Evolutionary conservation across 495 filamentous ascomycete species (phyloP).

Genomic region (Glonium stellatum): DNA sequence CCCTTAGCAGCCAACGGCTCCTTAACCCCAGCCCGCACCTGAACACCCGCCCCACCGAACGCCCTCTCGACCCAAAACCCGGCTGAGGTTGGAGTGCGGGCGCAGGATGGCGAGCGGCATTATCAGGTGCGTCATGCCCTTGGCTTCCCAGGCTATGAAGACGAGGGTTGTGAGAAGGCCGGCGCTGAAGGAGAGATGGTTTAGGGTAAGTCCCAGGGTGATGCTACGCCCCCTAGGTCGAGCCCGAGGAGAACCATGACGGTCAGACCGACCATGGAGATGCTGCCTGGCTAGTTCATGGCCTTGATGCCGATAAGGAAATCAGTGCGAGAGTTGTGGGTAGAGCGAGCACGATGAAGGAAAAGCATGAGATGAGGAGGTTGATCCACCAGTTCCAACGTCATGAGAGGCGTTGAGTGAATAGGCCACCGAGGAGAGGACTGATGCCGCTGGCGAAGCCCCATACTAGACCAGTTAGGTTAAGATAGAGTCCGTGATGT

Average conservation of each 20-base stretch:
- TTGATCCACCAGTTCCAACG: constrained; percentile 37
- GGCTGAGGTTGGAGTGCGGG: constrained; percentile 33
- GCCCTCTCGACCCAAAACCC: too few relatives aligned
- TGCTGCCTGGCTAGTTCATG: constrained; percentile 66
- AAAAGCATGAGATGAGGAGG: constrained; percentile 65
- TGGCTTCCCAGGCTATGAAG: constrained; percentile 64
- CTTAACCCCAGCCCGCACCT: constrained; percentile 38
- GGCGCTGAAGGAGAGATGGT: constrained; percentile 73
- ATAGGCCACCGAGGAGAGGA: constrained; percentile 37
- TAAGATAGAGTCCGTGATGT: constrained; percentile 39
- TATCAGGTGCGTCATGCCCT: constrained; percentile 65
- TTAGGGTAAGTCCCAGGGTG: constrained; percentile 65
- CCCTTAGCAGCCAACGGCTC: constrained; percentile 31
- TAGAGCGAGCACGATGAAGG: constrained; percentile 57
- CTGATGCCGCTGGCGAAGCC: constrained; percentile 37
- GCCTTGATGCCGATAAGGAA: constrained; percentile 61
- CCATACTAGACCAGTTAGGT: constrained; percentile 39
- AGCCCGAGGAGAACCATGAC: constrained; percentile 55
- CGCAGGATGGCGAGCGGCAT: constrained; percentile 66
- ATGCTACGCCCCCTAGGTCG: constrained; percentile 50
- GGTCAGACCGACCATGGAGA: constrained; percentile 64
- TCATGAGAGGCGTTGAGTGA: constrained; percentile 37
- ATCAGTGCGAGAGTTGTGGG: constrained; percentile 71
- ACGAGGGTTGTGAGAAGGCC: constrained; percentile 53
- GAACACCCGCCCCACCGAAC: constrained; percentile 30